A percentile compares a stretch with the other conserved stretches of the same genome.
phyloP scores from a whole-genome alignment of 805 yeast species.

The Cyberlindnera maritima region DNA sequence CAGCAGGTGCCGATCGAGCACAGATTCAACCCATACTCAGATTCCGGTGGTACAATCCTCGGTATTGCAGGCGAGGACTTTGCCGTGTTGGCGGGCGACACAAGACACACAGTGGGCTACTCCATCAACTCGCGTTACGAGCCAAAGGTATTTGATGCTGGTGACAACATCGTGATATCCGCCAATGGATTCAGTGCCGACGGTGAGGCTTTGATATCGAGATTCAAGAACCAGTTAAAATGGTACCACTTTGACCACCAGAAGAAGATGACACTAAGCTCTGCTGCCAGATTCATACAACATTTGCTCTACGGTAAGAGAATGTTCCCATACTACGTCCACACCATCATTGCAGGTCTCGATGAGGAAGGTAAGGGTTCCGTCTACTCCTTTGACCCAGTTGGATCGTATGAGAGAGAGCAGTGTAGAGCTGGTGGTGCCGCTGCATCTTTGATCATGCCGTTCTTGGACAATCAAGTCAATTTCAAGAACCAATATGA shows the following conservation, averaged over 20 bases:
- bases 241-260: conserved; percentile 94
- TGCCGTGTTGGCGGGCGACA: conserved; percentile 96
- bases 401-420: conserved; percentile 96
- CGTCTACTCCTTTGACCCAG: conserved; percentile 94
- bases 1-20: conserved; percentile 76
- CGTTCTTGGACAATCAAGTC: conserved; percentile 96
- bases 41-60: conserved; percentile 94
- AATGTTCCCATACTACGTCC: conserved; percentile 95
- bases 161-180: conserved; percentile 81
- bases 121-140: conserved; percentile 90
- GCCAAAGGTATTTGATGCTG: conserved; percentile 85
- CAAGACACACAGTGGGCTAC: conserved; percentile 95
- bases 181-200: conserved; percentile 98
- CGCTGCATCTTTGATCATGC: conserved; percentile 94
- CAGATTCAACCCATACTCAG: conserved; percentile 88
- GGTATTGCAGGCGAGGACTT: conserved; percentile 98
- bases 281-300: conserved; percentile 90
- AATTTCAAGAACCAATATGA: conserved; percentile 90
- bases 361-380: conserved; percentile 88
- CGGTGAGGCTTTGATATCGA: conserved; percentile 77
- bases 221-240: conserved; percentile 61
- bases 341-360: conserved; percentile 91
- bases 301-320: conserved; percentile 89
- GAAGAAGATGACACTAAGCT: conserved; percentile 60
- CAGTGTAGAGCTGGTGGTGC: conserved; percentile 98